Base-by-base conservation (phyloP, 345 rosid genomes). In the Kandelia obovata region DNA sequence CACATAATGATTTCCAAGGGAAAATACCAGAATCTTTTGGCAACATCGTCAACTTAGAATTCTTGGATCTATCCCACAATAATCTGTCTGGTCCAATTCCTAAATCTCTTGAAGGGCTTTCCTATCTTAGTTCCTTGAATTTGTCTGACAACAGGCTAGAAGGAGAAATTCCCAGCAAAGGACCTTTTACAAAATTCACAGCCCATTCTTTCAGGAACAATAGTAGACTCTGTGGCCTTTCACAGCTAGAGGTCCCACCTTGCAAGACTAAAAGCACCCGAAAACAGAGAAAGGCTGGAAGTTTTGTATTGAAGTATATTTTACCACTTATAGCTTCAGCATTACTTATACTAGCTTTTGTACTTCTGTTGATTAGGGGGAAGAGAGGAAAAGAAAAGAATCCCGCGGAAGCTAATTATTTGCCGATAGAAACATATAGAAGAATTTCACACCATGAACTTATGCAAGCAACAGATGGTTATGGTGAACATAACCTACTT, bases 11-110 rank as follows among this genome's bases (percentile, higher is more conserved):
- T 10, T 26, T 80, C 0, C 35, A 39, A 46, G 81, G 84, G 0
- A 20, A 55, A 3, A 74, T 74, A 37, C 79, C 83, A 2, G 30
- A 34, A n/a, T 63, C 78, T 43, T 32, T 80, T 9, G 73, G 72
- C 21, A 30, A 23, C 3, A 2, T 80, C 49, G 5, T 35, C 32
- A 39, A 32, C 51, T 52, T 79, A 63, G 77, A 68, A 10, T 21
- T 16, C 72, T 66, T 79, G 28, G 75, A 79, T 59, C 35, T 70
- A 27, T 61, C 73, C 2, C 11, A 0, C 21, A 70, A 70, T n/a
- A 62, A 30, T 26, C 51, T 70, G 2, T 70, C 73, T n/a, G 60
- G 73, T 23, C 15, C 15, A 3, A 70, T 70, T 35, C 73, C 73
- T 11, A 34, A 34, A 25, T 61, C 53, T 16, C 37, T 62, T 0